Evolutionary conservation across 1,139 yeast genomes (phyloP), one percentile per base, ranked within the genome.

Genomic region (Diutina pseudorugosa): DNA sequence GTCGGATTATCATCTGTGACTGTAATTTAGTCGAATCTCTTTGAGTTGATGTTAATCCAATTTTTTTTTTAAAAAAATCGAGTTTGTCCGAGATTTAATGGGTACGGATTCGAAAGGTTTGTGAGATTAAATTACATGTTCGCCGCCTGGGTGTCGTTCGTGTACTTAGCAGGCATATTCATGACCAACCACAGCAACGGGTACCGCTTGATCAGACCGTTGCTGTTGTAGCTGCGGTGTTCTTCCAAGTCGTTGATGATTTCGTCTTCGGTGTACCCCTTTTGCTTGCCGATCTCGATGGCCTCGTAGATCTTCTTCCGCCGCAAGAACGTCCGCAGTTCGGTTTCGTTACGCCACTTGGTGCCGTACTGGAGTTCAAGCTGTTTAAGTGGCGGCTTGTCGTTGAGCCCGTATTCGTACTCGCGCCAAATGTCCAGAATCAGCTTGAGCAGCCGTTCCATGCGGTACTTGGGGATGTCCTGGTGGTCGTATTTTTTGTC

Each of bases 391-490:
- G 50, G 50, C 9, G 50, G 50, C 23, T 47, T 47, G 8, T 33
- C 50, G 14, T 33, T 30, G 21, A 47, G 27, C 11, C 50, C 50
- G 42, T 47, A 68, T 51, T 68, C 71, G 55, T 69, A 71, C 56
- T 71, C 75, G 56, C 63, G 64, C 75, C 75, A 71, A 20, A 71
- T 71, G 51, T 71, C 75, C 20, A 63, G 58, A n/a, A 71, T 66
- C 33, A 69, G 62, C 54, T 71, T 66, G 44, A 72, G 65, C 44
- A 70, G 66, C 56, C 71, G 63, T 54, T 71, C 75, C 21, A 71
- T 56, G 53, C 64, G 68, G 53, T 61, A 67, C 52, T 67, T 68
- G 4, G 72, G 73, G 21, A 49, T 18, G 12, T 43, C 44, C n/a
- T 12, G 21, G n/a, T 16, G 21, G 25, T 41, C 25, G 8, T 19